Base-by-base conservation (phyloP, 371 early-diverging fungal species). In the Cokeromyces recurvatus region DNA sequence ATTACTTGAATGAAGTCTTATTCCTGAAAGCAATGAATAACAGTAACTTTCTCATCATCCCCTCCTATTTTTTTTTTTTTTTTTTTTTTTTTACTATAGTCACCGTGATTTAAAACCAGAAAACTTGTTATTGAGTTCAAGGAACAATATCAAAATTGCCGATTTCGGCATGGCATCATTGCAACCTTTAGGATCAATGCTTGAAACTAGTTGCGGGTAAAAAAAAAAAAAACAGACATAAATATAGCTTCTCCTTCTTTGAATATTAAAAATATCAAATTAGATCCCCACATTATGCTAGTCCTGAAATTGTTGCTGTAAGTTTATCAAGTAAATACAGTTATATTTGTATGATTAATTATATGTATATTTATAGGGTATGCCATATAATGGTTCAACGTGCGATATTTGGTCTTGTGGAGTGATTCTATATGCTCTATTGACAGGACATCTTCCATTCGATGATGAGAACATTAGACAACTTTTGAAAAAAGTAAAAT, bases 71-170 rank as follows among this genome's bases (percentile, higher is more conserved):
- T n/a, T n/a, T n/a, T n/a, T n/a, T n/a, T n/a, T n/a, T n/a, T n/a
- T n/a, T n/a, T n/a, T n/a, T n/a, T n/a, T n/a, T n/a, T n/a, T n/a
- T n/a, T n/a, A n/a, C n/a, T n/a, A n/a, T 55, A 91, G 94, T 48
- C 98, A 99, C 66, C 85, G 99, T 45, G 99, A 99, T 68, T 71
- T 99, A 22, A 99, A 99, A 58, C 95, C 96, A 66, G 88, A 86
- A 49, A 98, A 98, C 56, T 71, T 98, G 31, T 76, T 98, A 51
- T 71, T 98, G 20, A 94, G 95, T 63, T 70, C 78, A 37, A 81
- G 81, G 27, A 79, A 72, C 42, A 85, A 81, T 39, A 85, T 93
- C 57, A 92, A 90, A 52, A 83, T 88, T 62, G 91, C 89, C 17
- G 90, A 91, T 63, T 91, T 89, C 57, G 90, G 91, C 31, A 87